Percentiles rank a stretch among this genome's conserved stretches.
Evolutionary conservation across 2,329 filamentous ascomycete genomes (phyloP).

Genomic region (Fusarium clavum): DNA sequence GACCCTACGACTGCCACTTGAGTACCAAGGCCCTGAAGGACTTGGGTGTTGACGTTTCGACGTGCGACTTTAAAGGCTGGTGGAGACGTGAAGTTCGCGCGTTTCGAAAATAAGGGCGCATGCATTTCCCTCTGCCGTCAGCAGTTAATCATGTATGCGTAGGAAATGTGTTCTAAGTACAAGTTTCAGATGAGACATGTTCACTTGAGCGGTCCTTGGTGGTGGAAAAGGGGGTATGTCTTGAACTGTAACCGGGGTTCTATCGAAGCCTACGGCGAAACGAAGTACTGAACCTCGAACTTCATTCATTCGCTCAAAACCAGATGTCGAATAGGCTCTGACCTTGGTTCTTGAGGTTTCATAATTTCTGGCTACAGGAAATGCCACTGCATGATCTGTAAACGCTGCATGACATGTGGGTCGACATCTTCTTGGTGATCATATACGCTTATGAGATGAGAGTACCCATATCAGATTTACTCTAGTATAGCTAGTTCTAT

Average conservation of each 20-base stretch:
- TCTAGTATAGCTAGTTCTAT: background rate
- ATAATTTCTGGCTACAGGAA: background rate
- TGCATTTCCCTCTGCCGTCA: background rate
- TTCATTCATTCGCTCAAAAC: background rate
- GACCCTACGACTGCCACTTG: conserved; percentile 90
- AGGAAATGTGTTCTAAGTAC: conserved; percentile 7
- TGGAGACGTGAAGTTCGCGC: conserved; percentile 76
- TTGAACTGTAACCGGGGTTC: background rate
- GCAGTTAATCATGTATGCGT: background rate
- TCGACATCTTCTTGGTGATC: background rate
- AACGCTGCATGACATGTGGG: background rate
- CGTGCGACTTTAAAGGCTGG: conserved; percentile 82
- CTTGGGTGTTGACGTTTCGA: conserved; percentile 78
- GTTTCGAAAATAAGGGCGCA: conserved; percentile 62
- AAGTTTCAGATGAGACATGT: conserved; percentile 13
- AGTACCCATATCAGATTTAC: background rate
- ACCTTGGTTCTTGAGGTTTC: background rate
- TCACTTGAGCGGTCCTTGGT: conserved; percentile 14
- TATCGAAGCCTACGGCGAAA: conserved; percentile 4
- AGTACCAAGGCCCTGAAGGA: conserved; percentile 79
- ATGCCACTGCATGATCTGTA: background rate
- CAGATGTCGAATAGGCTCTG: background rate
- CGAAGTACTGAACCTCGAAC: conserved; percentile 4
- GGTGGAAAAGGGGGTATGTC: conserved; percentile 27
- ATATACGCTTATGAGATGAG: background rate